These are phyloP conservation scores for Penicillium steckii DNA, from an alignment of 495 filamentous ascomycete species.

Conservation along the genomic window DNA sequence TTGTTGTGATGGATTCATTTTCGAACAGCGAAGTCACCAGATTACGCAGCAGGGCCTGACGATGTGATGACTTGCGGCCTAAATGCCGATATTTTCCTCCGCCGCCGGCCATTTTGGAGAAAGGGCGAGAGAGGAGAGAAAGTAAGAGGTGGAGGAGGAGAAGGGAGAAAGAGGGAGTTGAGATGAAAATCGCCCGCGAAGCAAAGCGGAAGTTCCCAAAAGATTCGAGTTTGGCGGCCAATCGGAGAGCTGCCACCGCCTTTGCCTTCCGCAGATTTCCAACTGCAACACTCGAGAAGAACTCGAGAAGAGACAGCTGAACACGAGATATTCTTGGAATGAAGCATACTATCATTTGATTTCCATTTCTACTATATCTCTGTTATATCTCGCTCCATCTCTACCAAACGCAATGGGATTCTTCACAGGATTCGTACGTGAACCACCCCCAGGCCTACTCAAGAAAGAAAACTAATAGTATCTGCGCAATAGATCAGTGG, in stretches of 20 bases:
- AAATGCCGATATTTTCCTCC: conserved; percentile 83
- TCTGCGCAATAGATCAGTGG: conserved; percentile 59
- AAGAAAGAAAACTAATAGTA: not conserved
- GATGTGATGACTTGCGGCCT: conserved; percentile 76
- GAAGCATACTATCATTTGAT: too few relatives aligned
- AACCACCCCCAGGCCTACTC: not conserved
- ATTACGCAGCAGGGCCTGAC: conserved; percentile 92
- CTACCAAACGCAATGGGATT: conserved; percentile 61
- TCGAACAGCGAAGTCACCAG: conserved; percentile 92
- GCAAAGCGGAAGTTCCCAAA: conserved; percentile 28
- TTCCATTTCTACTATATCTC: too few relatives aligned
- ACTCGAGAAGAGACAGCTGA: too few relatives aligned
- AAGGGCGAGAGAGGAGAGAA: not conserved
- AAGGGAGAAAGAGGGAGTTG: not conserved
- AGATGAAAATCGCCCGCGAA: conserved; percentile 11
- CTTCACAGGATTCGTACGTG: conserved; percentile 77
- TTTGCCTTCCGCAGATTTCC: conserved; percentile 10
- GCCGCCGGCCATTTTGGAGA: conserved; percentile 74
- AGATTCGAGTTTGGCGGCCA: conserved; percentile 41
- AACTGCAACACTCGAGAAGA: not conserved
- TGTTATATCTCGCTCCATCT: not conserved
- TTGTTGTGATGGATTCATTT: conserved; percentile 89
- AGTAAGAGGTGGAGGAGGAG: not conserved
- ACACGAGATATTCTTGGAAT: too few relatives aligned
- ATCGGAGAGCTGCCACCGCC: conserved; percentile 41